Evolutionary conservation across 257 asterid genomes (phyloP), one percentile per base, ranked within the genome.

Genomic region (Leptodermis oblonga): DNA sequence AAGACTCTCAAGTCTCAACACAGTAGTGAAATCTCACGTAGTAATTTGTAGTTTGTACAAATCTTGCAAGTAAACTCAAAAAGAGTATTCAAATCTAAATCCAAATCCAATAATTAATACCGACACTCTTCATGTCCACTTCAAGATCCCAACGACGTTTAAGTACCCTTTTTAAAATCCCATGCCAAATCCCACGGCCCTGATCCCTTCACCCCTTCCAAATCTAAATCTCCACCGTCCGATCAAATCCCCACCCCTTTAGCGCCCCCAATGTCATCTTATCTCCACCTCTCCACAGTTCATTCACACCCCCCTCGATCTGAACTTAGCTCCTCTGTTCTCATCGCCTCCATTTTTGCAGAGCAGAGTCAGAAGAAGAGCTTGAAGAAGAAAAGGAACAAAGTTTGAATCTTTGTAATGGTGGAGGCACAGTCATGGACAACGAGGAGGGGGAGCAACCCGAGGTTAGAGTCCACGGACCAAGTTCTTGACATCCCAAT

Each of bases 341-440:
- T 42, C 48, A 42, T 1, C 11, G 11, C 48, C 52, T 5, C n/a
- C 1, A 2, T 11, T 4, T 5, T 15, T 15, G 20, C 52, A 17
- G 52, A 2, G 15, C 18, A 46, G 52, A 46, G n/a, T 46, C 65
- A 51, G 25, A 34, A 61, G 22, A 62, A 37, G 66, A 33, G 65
- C 22, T n/a, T 30, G 11, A 59, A 53, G n/a, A 14, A 4, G 25
- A 59, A 48, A 7, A 1, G 22, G 2, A 4, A 51, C 3, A 36
- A 52, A 63, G 23, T 22, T 37, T 17, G 17, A 25, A 14, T 0
- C 26, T 49, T 46, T 68, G 80, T 59, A 45, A 93, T 93, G 99
- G 97, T 91, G 84, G 99, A 93, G 73, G 86, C 87, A 33, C 99
- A 93, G 74, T 90, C 99, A 51, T 93, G 97, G 96, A 88, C 97